Conservation (phyloP, 257 asterid species). For the Thymus mandschuricus region DNA sequence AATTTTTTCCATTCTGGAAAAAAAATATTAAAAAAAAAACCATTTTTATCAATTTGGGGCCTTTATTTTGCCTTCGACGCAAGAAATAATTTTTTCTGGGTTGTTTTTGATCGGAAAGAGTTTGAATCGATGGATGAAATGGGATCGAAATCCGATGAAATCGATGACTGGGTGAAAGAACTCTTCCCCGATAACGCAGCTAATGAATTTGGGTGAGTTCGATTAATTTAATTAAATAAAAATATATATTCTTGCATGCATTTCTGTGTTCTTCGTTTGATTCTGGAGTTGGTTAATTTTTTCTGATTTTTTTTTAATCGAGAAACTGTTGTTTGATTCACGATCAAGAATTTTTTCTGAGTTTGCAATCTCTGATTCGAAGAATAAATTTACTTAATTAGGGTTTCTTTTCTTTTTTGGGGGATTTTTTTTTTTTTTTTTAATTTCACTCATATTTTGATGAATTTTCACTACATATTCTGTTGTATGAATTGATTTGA, state of each 20-base stretch:
- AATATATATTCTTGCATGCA: conserved; percentile 13
- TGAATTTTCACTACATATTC: background rate
- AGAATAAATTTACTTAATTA: background rate
- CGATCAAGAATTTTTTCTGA: background rate
- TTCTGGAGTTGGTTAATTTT: background rate
- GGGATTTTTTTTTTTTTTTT: background rate
- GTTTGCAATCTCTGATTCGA: background rate
- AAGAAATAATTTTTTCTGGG: background rate
- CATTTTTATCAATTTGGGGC: background rate
- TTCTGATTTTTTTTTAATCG: conserved; percentile 7
- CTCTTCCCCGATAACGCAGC: conserved; percentile 37
- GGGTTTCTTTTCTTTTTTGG: background rate
- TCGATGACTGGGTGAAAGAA: conserved; percentile 36
- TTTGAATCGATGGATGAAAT: conserved; percentile 31
- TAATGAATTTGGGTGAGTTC: conserved; percentile 32
- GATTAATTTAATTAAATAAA: background rate
- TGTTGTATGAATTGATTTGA: background rate
- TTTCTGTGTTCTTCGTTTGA: background rate
- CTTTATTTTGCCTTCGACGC: background rate
- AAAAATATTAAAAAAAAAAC: background rate
- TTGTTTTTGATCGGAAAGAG: conserved; percentile 3
- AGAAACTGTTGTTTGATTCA: background rate
- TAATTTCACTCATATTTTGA: no score
- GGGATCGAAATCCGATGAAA: conserved; percentile 19
- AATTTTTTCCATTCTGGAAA: background rate